Evolutionary conservation across 345 rosid genomes (phyloP), one percentile per base, ranked within the genome.

Genomic region (Anastatica hierochuntica): DNA sequence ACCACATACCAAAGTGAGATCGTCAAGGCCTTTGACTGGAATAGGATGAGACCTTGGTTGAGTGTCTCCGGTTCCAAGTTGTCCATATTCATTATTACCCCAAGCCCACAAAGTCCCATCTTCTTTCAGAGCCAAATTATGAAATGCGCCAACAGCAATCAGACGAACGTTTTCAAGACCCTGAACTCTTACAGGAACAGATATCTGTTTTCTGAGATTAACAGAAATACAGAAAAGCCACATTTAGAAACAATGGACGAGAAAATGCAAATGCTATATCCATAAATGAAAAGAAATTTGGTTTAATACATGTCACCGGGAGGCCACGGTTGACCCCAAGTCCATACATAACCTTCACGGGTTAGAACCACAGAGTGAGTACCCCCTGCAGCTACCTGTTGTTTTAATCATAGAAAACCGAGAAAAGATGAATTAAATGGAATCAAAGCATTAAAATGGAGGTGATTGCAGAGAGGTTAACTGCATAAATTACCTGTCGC

Each of bases 311-410:
- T 94, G 92, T 94, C 99, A 40, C 97, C 97, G 8, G 99, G 99
- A 69, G 99, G 99, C 99, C 99, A 94, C 19, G 99, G 99, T 53
- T 88, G 99, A 73, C 99, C 99, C 99, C 97, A 94, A 49, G 88
- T 81, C 99, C 99, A 94, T 11, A 94, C 99, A 52, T 76, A 71
- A 13, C 99, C 97, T 41, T 94, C 96, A 9, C 68, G 67, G 6
- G 99, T 94, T 51, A 94, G 85, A 72, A 94, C 99, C 33, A 88
- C 96, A 19, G 99, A 94, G 58, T 88, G 99, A 56, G 99, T 94
- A 43, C 99, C 99, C 19, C 99, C 99, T 40, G 97, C 99, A 37
- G 99, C 95, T 56, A 94, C 99, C 97, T 94, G 61, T 43, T 53
- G 60, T 13, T 54, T 51, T 20, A 43, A 47, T 41, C 57, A 29